Conservation (phyloP, 371 early-diverging fungal genomes). For the Mortierella sp. region DNA sequence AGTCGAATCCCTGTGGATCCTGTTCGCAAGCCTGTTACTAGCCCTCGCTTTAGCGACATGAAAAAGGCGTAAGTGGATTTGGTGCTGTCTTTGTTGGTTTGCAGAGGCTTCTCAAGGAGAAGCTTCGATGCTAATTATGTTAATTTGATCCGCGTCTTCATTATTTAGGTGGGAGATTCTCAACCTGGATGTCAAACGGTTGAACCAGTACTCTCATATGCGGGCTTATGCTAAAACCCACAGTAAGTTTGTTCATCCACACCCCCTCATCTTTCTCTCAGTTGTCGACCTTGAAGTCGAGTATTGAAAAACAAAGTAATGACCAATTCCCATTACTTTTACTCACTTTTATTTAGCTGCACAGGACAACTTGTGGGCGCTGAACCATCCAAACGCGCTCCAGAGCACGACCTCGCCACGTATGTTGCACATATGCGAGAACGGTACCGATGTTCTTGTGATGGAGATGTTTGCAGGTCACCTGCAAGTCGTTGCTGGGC, state of each 20-base stretch:
- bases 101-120: background rate
- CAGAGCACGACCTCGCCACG: constrained; percentile 40
- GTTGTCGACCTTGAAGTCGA: background rate
- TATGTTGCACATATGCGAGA: constrained; percentile 64
- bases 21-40: constrained; percentile 10
- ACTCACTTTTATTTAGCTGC: constrained; percentile 3
- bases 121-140: background rate
- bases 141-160: background rate
- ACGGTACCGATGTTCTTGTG: constrained; percentile 68
- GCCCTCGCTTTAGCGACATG: constrained; percentile 45
- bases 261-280: background rate
- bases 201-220: constrained; percentile 47
- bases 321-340: background rate
- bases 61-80: constrained; percentile 42
- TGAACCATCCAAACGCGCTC: constrained; percentile 41
- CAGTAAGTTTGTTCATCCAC: constrained; percentile 15
- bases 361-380: constrained; percentile 45
- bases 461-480: constrained; percentile 64
- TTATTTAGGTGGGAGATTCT: constrained; percentile 51
- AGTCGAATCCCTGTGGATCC: background rate
- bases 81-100: background rate
- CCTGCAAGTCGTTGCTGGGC: constrained; percentile 71
- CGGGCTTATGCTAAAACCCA: constrained; percentile 37
- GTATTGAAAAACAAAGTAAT: no score
- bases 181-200: constrained; percentile 51